These are phyloP conservation scores for Sporothrix protearum DNA, from an alignment of 2,329 filamentous ascomycete genomes.

Conservation along the genomic window DNA sequence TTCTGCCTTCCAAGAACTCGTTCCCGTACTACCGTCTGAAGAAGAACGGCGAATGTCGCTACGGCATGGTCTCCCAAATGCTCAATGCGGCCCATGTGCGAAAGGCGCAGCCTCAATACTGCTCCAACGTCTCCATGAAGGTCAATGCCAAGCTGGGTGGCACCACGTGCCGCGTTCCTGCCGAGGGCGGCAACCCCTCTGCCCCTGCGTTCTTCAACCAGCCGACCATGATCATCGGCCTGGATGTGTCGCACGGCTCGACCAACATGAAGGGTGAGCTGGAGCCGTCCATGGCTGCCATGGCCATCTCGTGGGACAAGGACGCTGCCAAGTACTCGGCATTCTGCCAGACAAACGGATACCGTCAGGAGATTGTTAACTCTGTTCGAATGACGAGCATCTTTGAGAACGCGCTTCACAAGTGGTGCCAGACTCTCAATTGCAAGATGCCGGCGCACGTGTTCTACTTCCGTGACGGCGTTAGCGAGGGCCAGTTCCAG, in stretches of 20 bases:
- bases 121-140: constrained; percentile 94
- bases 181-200: constrained; percentile 32
- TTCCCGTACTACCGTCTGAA: constrained; percentile 81
- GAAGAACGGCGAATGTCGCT: constrained; percentile 81
- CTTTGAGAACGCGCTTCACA: constrained; percentile 59
- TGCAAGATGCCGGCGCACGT: constrained; percentile 66
- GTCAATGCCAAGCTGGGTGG: constrained; percentile 94
- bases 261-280: constrained; percentile 52
- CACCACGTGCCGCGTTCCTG: constrained; percentile 55
- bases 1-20: constrained; percentile 68
- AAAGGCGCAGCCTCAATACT: constrained; percentile 74
- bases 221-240: constrained; percentile 80
- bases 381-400: constrained; percentile 62
- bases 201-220: constrained; percentile 40
- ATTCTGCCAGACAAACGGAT: constrained; percentile 76
- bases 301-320: constrained; percentile 76
- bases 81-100: constrained; percentile 67
- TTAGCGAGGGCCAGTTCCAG: constrained; percentile 79
- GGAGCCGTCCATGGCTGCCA: constrained; percentile 75
- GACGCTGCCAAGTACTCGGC: constrained; percentile 73
- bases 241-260: constrained; percentile 82
- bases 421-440: constrained; percentile 57
- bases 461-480: constrained; percentile 91
- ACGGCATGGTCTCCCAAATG: constrained; percentile 78
- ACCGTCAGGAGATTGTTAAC: constrained; percentile 73